Conservation (phyloP, 371 early-diverging fungal genomes). For the Sporodiniella umbellata region DNA sequence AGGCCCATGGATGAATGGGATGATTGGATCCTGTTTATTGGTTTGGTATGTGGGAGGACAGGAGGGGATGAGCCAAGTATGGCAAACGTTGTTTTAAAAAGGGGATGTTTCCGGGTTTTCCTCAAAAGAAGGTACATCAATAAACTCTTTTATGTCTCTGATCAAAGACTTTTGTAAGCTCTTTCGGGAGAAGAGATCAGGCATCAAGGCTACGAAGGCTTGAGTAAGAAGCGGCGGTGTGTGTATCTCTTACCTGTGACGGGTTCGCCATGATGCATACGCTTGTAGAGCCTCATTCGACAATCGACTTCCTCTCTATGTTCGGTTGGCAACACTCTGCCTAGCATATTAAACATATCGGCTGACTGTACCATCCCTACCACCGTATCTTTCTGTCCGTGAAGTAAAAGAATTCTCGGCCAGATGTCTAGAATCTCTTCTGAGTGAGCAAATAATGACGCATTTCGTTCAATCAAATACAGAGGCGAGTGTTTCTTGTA, state of each 20-base stretch:
- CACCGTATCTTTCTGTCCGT: constrained; percentile 43
- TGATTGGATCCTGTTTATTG: constrained; percentile 19
- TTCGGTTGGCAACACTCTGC: constrained; percentile 31
- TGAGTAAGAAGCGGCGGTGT: not conserved
- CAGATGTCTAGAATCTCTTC: constrained; percentile 26
- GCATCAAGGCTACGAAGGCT: constrained; percentile 33
- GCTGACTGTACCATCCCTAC: constrained; percentile 41
- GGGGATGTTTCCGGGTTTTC: constrained; percentile 17
- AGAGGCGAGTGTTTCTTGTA: constrained; percentile 37
- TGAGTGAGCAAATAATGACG: constrained; percentile 26
- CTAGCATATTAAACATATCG: constrained; percentile 39
- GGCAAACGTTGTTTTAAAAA: constrained; percentile 9
- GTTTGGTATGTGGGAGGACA: constrained; percentile 26
- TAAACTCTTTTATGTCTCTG: constrained; percentile 43
- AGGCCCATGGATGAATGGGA: not conserved
- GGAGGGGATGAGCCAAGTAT: constrained; percentile 15
- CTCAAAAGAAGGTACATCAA: constrained; percentile 21
- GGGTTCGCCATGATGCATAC: constrained; percentile 41
- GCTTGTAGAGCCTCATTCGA: constrained; percentile 40
- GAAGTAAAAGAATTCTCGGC: constrained; percentile 42
- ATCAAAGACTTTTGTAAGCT: constrained; percentile 25
- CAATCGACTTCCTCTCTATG: constrained; percentile 41
- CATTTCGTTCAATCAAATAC: constrained; percentile 24
- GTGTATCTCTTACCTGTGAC: constrained; percentile 28
- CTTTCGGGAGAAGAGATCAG: constrained; percentile 22